phyloP scores from a whole-genome alignment of 1,284 basidiomycete species.

The Boletus sp. region DNA sequence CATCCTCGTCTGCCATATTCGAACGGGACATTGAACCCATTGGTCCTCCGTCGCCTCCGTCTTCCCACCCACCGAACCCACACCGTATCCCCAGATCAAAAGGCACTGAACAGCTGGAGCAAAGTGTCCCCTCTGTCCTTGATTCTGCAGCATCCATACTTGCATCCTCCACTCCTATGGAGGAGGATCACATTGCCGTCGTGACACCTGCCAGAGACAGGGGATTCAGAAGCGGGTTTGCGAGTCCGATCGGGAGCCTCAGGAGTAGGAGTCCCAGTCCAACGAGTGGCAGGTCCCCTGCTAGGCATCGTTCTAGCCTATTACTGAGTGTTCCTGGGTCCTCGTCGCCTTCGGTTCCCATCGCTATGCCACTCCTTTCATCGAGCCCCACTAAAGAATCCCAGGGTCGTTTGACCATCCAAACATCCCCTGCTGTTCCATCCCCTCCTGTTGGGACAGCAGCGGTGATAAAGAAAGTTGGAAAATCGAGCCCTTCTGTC shows the following conservation, averaged over 20 bases:
- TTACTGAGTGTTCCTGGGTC: constrained; percentile 49
- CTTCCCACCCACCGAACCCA: constrained; percentile 54
- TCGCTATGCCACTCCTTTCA: constrained; percentile 26
- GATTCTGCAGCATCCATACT: constrained; percentile 73
- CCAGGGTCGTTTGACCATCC: constrained; percentile 27
- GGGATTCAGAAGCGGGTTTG: constrained; percentile 54
- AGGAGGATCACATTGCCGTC: constrained; percentile 58
- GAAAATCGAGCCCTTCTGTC: constrained; percentile 34
- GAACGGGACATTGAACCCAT: constrained; percentile 81
- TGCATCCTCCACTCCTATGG: constrained; percentile 45
- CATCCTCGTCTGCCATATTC: constrained; percentile 79
- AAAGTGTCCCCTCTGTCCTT: constrained; percentile 74
- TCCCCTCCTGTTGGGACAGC: constrained; percentile 1
- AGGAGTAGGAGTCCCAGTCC: constrained; percentile 66
- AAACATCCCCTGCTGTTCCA: constrained; percentile 23
- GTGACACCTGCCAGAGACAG: constrained; percentile 53
- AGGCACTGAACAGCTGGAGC: constrained; percentile 69
- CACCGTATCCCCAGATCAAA: constrained; percentile 74
- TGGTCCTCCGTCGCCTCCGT: constrained; percentile 50
- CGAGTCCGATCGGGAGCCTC: constrained; percentile 66
- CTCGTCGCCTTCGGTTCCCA: constrained; percentile 27
- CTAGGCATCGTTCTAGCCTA: constrained; percentile 44
- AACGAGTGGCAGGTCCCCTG: constrained; percentile 33
- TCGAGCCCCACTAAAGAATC: constrained; percentile 32
- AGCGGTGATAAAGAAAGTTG: constrained; percentile 16